Base-by-base conservation (phyloP, 805 yeast genomes). In the Cyberlindnera japonica region DNA sequence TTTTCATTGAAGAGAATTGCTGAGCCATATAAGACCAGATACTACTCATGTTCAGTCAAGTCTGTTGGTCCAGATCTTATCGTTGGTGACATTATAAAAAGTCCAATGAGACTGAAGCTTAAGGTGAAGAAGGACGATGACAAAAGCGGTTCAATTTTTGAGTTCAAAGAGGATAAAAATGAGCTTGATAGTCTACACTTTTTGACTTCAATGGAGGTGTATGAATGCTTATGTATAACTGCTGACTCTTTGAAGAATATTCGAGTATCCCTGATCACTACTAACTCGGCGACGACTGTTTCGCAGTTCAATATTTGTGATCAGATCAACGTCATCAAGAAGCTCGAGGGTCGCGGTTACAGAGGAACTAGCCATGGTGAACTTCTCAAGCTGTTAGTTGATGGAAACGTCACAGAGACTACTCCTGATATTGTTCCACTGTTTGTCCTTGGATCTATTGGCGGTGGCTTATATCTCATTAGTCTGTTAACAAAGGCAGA, bases 1-100 rank as follows among this genome's bases (percentile, higher is more conserved):
- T 67, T 67, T 40, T 49, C 52, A 6, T 39, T 66, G 5, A 43
- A 37, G 8, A 37, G 37, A 18, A 43, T 53, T 1, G 59, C 69
- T 8, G 58, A 55, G 20, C 24, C 43, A 8, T 45, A 34, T 19
- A 34, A 35, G 10, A 38, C 51, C 0, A 31, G 44, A 5, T 41
- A 45, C 19, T 54, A 40, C 30, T 15, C 42, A 5, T 46, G 46
- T 9, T 24, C 23, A 13, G 38, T 57, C 19, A 45, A 41, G 24
- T 50, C 56, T 12, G 15, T 37, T 8, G 56, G 55, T 2, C 35
- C 55, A 0, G 52, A 51, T 37, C 35, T 57, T 6, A 35, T 54
- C 3, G 43, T 50, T 33, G 46, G 53, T 30, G 58, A 55, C 35
- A 35, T 54, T 6, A 24, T 53, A 18, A 34, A 39, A 4, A 43